These are phyloP conservation scores for Rhizomucor pusillus DNA, from an alignment of 371 early-diverging fungal genomes.

Conservation along the genomic window DNA sequence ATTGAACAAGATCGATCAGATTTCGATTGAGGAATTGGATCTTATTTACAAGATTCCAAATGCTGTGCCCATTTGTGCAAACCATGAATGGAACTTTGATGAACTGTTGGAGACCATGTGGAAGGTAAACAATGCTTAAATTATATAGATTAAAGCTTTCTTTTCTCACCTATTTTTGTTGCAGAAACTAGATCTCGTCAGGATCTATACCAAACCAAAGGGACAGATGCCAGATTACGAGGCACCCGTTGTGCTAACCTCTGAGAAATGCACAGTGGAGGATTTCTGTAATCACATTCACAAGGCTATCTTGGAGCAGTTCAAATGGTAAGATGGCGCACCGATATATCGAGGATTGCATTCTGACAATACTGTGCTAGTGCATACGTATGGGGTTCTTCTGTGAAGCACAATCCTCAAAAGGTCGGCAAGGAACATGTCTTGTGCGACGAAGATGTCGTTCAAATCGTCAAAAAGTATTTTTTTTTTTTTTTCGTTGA, in stretches of 20 bases:
- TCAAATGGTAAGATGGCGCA: slow-evolving; percentile 72
- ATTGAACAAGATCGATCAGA: slow-evolving; percentile 95
- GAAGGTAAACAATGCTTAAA: slow-evolving; percentile 44
- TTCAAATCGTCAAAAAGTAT: slow-evolving; percentile 85
- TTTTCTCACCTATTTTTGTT: background rate
- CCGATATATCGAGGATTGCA: background rate
- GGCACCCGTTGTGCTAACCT: slow-evolving; percentile 93
- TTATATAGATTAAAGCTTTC: background rate
- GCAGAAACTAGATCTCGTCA: slow-evolving; percentile 69
- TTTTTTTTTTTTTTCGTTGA: no score
- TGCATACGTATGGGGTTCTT: slow-evolving; percentile 98
- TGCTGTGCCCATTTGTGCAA: slow-evolving; percentile 95
- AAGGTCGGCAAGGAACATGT: slow-evolving; percentile 98
- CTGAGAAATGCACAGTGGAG: slow-evolving; percentile 75
- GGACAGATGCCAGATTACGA: slow-evolving; percentile 97
- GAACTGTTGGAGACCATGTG: slow-evolving; percentile 96
- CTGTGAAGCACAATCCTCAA: slow-evolving; percentile 98
- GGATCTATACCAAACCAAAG: slow-evolving; percentile 97
- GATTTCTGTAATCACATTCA: slow-evolving; percentile 99
- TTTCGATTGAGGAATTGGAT: slow-evolving; percentile 91
- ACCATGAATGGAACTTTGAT: slow-evolving; percentile 99
- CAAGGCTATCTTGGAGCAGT: slow-evolving; percentile 92
- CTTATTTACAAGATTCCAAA: slow-evolving; percentile 97
- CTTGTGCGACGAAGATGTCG: slow-evolving; percentile 98
- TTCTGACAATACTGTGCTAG: slow-evolving; percentile 18